Evolutionary conservation across 257 asterid genomes (phyloP), one percentile per base, ranked within the genome.

Genomic region (Przewalskia tangutica): DNA sequence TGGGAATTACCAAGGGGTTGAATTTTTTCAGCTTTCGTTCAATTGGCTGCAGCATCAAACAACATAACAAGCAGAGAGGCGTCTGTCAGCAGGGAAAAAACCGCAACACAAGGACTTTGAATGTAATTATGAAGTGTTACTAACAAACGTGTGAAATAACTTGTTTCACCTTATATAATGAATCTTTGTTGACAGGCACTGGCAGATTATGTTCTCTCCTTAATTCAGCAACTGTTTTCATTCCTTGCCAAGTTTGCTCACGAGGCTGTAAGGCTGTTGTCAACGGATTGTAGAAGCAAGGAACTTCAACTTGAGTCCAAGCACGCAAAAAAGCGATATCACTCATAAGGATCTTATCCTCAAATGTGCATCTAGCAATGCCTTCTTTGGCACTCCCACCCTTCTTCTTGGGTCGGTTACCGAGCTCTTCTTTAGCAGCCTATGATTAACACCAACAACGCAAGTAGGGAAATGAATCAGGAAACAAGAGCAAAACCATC

Each of bases 291-390:
- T 70, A 92, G 83, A 92, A 95, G 55, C 63, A 14, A 79, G 99
- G 99, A 81, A 94, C 94, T 82, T 95, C 99, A 65, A 95, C 98
- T 88, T 90, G 97, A 84, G 94, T 91, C 99, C 99, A 95, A 56
- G 97, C 99, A 81, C 97, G 99, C 89, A 95, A 87, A 88, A 95
- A 95, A 27, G 94, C 97, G 18, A 90, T 89, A 85, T 95, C 99
- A 4, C 97, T 89, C 97, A 84, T 95, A 84, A 94, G 93, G 32
- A 95, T 92, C 86, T 80, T 94, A 89, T 94, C 99, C 90, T 95
- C 98, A 62, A 95, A 95, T 59, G 99, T 95, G 89, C 99, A 95
- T 91, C 99, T 91, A 66, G 95, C 98, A 86, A 95, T 91, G 82
- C 97, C 99, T 83, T 93, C 97, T 87, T 91, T 92, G 27, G 89